Evolutionary conservation across 768 basidiomycete genomes (phyloP).

Genomic region (Kwoniella newhampshirensis): DNA sequence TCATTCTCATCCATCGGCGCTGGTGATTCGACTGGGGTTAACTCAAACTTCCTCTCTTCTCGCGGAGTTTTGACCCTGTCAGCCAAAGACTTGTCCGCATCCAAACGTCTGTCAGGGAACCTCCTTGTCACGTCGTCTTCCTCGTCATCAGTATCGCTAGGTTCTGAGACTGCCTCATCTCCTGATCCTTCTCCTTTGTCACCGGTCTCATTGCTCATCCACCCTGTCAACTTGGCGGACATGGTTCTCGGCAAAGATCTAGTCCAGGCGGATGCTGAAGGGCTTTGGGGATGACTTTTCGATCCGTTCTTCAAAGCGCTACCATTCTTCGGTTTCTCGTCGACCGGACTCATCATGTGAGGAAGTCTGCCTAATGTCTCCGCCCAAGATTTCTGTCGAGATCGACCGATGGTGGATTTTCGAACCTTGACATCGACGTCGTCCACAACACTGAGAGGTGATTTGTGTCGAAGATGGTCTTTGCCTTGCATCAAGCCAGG

Average conservation of each 20-base stretch:
- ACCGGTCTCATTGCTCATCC: slow-evolving; percentile 21
- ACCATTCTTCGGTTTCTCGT: slow-evolving; percentile 16
- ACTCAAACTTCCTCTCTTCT: slow-evolving; percentile 44
- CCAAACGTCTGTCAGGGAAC: slow-evolving; percentile 54
- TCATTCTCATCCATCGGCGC: slow-evolving; percentile 4
- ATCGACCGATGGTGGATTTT: slow-evolving; percentile 18
- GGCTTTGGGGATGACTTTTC: slow-evolving; percentile 12
- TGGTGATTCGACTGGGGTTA: slow-evolving; percentile 2
- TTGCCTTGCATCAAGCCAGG: slow-evolving; percentile 73
- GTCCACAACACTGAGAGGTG: slow-evolving; percentile 86
- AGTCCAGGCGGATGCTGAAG: slow-evolving; percentile 15
- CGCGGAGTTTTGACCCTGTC: slow-evolving; percentile 61
- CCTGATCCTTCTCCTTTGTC: neutral
- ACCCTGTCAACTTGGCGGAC: slow-evolving; percentile 40
- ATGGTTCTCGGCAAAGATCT: slow-evolving; percentile 32
- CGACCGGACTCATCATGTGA: slow-evolving; percentile 21
- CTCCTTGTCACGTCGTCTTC: slow-evolving; percentile 59
- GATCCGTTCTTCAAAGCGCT: neutral
- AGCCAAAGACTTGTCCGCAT: slow-evolving; percentile 72
- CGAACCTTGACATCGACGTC: slow-evolving; percentile 59
- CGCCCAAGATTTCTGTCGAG: slow-evolving; percentile 58
- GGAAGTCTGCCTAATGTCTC: slow-evolving; percentile 40
- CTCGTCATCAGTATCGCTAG: slow-evolving; percentile 55
- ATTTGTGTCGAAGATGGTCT: slow-evolving; percentile 83
- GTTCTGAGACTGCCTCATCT: slow-evolving; percentile 11